Evolutionary conservation across 768 basidiomycete genomes (phyloP).

Genomic region (Leccinum sublutescens): DNA sequence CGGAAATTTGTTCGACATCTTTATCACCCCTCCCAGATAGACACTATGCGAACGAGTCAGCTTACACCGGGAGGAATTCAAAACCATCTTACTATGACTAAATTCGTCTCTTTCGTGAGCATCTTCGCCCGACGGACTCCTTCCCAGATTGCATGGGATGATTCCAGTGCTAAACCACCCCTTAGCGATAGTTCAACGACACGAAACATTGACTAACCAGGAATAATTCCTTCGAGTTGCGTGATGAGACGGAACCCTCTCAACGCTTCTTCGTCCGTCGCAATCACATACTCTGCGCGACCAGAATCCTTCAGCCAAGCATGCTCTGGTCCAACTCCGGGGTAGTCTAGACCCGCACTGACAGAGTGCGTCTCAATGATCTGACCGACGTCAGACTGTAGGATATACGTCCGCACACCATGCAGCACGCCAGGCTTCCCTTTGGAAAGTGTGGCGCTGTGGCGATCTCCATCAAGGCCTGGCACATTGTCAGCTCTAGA

Average conservation of each 20-base stretch:
- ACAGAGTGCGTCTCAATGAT: constrained; percentile 97
- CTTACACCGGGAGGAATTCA: not conserved
- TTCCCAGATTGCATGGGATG: constrained; percentile 94
- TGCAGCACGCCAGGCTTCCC: constrained; percentile 95
- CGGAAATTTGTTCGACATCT: constrained; percentile 95
- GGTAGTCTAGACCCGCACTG: constrained; percentile 94
- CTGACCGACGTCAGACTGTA: constrained; percentile 87
- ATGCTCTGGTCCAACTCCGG: constrained; percentile 97
- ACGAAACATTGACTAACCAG: constrained; percentile 49
- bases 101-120: constrained; percentile 76
- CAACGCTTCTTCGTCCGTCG: constrained; percentile 92
- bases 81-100: constrained; percentile 76
- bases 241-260: constrained; percentile 90
- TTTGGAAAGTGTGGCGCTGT: constrained; percentile 91
- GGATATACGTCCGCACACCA: constrained; percentile 92
- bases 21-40: constrained; percentile 96
- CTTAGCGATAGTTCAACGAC: constrained; percentile 7
- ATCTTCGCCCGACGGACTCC: constrained; percentile 83
- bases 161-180: constrained; percentile 71
- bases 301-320: constrained; percentile 95
- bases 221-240: constrained; percentile 95
- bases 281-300: constrained; percentile 88
- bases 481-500: constrained; percentile 8
- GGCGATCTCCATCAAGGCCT: constrained; percentile 78
- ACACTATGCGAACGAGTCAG: constrained; percentile 50